A percentile compares a stretch with the other conserved stretches of the same genome.
These are phyloP conservation scores for Nakazawaea ernobii DNA, from an alignment of 805 yeast genomes.

Conservation along the genomic window DNA sequence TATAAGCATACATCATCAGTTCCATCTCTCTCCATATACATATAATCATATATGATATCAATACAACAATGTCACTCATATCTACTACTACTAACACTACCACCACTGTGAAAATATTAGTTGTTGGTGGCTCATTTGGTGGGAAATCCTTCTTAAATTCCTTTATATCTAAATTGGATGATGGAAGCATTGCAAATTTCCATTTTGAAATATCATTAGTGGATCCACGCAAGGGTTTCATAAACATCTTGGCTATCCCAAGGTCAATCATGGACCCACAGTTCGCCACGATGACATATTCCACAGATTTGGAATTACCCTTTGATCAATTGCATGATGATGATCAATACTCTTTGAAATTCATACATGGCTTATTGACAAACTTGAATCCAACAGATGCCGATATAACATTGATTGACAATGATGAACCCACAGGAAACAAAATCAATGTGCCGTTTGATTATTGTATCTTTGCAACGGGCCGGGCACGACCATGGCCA, in stretches of 20 bases:
- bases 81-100: background rate
- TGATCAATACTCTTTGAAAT: conserved; percentile 1
- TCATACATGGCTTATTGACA: conserved; percentile 14
- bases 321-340: conserved; percentile 5
- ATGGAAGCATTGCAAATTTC: background rate
- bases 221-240: conserved; percentile 35
- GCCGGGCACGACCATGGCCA: conserved; percentile 50
- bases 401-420: conserved; percentile 4
- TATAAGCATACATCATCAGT: background rate
- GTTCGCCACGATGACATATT: conserved; percentile 29
- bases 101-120: conserved; percentile 15
- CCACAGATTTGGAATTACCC: conserved; percentile 15
- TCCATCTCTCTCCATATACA: no score
- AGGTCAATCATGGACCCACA: conserved; percentile 29
- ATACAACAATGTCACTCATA: no score
- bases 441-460: conserved; percentile 30
- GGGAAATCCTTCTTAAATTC: conserved; percentile 26
- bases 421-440: background rate
- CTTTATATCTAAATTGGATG: conserved; percentile 15
- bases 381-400: conserved; percentile 8
- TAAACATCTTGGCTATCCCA: conserved; percentile 35
- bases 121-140: conserved; percentile 32
- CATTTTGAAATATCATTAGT: conserved; percentile 25
- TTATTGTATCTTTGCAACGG: conserved; percentile 41
- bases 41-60: no score